Base-by-base conservation (phyloP, 352 stramenopile genomes). In the Pythium brachiatum region DNA sequence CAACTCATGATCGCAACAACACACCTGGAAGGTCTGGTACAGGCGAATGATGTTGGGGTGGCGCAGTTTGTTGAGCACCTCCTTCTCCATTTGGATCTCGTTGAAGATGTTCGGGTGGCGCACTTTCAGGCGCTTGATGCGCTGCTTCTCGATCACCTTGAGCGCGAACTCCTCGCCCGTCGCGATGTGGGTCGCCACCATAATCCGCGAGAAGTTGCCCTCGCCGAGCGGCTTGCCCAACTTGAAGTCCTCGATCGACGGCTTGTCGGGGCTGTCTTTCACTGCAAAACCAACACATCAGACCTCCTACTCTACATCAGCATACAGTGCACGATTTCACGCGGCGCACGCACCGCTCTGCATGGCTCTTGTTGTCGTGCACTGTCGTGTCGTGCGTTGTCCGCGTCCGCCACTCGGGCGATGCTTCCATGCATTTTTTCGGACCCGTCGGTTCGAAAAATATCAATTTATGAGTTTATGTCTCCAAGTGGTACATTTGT, bases 41-140 rank as follows among this genome's bases (percentile, higher is more conserved):
- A 98, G 81, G 13, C 82, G 73, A 39, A 99, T 88, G 68, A 99
- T 91, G 70, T 96, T 96, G 11, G 92, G 83, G 65, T 98, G 94
- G 47, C 73, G 74, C 53, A 96, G 75, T 53, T 70, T 76, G 66
- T 94, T 96, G 27, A 97, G 86, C 63, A 98, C 92, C 21, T 97
- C 76, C 70, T 97, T 95, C 79, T 99, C 97, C 96, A 99, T 99
- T 50, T 95, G 81, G 67, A 99, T 98, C 78, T 99, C 97, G 75
- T 99, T 99, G 73, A 97, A 96, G 12, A 99, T 96, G 72, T 99
- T 99, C 39, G 92, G 90, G 76, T 99, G 97, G 60, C 97, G 92
- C 39, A 92, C 71, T 63, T 86, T 86, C 53, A 97, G 71, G 4
- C 88, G 79, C 60, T 93, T 92, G 38, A 96, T 83, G 57, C 87